Conservation (phyloP, 805 yeast species). For the Allodekkera sacchari region DNA sequence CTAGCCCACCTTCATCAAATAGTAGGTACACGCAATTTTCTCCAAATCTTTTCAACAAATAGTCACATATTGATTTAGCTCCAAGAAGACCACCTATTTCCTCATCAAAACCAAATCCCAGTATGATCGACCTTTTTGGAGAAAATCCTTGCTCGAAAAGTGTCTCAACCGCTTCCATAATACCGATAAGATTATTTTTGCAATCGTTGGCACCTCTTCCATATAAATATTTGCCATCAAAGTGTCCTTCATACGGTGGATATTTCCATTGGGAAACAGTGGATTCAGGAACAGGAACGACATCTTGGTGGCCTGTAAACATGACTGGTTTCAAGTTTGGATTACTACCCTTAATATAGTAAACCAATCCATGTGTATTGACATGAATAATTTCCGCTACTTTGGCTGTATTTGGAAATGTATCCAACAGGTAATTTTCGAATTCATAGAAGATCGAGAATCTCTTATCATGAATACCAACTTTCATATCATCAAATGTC, state of each 20-base stretch:
- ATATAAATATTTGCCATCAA: conserved; percentile 29
- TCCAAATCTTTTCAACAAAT: conserved; percentile 31
- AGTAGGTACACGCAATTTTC: conserved; percentile 34
- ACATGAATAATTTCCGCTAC: conserved; percentile 28
- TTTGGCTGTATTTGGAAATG: conserved; percentile 33
- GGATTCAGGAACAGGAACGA: conserved; percentile 38
- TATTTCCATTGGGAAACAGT: conserved; percentile 32
- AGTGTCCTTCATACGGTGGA: conserved; percentile 30
- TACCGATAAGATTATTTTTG: conserved; percentile 36
- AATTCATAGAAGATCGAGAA: conserved; percentile 25
- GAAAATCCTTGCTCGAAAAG: conserved; percentile 24
- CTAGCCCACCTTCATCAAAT: conserved; percentile 35
- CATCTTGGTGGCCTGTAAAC: conserved; percentile 44
- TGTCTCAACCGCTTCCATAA: conserved; percentile 25
- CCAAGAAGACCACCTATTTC: conserved; percentile 34
- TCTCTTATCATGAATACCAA: conserved; percentile 40
- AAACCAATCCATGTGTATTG: conserved; percentile 37
- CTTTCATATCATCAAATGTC: conserved; percentile 45
- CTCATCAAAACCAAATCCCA: conserved; percentile 46
- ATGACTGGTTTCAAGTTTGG: conserved; percentile 33
- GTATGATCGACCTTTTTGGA: conserved; percentile 35
- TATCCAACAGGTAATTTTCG: conserved; percentile 29
- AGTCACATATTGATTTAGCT: conserved; percentile 24
- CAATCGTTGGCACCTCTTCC: conserved; percentile 37
- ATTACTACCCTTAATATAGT: conserved; percentile 35